These are phyloP conservation scores for Bromus sterilis DNA, from an alignment of 176 grass and related monocot species.

Conservation along the genomic window DNA sequence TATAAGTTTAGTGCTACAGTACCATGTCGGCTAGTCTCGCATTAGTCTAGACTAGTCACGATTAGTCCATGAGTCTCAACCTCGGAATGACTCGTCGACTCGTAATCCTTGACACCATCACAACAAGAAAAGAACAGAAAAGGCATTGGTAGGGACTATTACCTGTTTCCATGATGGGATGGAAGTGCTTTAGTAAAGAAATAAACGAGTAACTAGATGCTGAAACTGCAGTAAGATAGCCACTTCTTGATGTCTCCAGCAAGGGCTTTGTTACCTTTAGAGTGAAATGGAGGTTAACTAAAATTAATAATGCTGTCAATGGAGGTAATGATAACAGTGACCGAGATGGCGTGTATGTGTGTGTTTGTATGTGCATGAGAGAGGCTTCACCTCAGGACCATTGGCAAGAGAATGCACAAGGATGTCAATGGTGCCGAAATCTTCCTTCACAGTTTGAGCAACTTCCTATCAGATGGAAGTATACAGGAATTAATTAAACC, in stretches of 20 bases:
- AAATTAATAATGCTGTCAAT: background rate
- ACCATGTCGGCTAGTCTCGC: too few species aligned
- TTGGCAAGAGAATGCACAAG: conserved; percentile 97
- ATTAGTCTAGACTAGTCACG: too few species aligned
- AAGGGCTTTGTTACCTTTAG: conserved; percentile 80
- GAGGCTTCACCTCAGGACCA: conserved; percentile 65
- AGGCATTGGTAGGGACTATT: background rate
- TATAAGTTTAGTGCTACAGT: too few species aligned
- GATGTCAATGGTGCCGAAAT: conserved; percentile 98
- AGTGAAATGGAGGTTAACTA: background rate
- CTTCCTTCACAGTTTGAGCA: conserved; percentile 80
- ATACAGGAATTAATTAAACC: conserved; percentile 15
- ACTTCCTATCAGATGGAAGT: conserved; percentile 57
- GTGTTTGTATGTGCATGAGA: background rate
- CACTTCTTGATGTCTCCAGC: conserved; percentile 90
- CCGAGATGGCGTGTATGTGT: background rate
- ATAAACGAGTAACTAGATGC: conserved; percentile 94
- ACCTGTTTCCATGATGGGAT: conserved; percentile 98
- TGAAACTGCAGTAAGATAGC: conserved; percentile 92
- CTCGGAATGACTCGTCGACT: too few species aligned
- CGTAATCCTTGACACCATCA: too few species aligned
- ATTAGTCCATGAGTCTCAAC: too few species aligned
- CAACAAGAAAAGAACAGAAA: background rate
- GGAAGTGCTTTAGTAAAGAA: conserved; percentile 85
- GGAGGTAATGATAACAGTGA: background rate